A percentile compares a stretch with the other conserved stretches of the same genome.
Conservation (phyloP, 768 basidiomycete genomes). For the Hydnomerulius pinastri region DNA sequence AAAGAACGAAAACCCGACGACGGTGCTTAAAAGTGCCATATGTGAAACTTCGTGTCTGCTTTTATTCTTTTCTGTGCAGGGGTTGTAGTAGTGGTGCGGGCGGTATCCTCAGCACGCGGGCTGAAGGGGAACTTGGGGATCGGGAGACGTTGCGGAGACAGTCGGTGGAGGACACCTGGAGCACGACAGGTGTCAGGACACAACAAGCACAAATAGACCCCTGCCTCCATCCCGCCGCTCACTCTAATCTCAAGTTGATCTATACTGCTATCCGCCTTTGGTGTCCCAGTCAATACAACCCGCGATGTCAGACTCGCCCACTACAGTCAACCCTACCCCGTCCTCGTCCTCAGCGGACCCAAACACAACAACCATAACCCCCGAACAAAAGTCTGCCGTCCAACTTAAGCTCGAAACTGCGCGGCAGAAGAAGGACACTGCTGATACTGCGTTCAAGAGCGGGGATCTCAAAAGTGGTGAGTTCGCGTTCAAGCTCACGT, state of each 20-base stretch:
- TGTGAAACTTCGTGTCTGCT: background rate
- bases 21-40: slow-evolving; percentile 68
- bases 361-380: slow-evolving; percentile 16
- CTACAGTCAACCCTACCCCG: background rate
- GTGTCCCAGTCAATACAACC: no score
- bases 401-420: slow-evolving; percentile 58
- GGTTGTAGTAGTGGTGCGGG: background rate
- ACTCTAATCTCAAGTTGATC: background rate
- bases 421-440: slow-evolving; percentile 66
- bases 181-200: background rate
- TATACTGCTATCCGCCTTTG: no score
- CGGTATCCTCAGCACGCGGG: slow-evolving; percentile 4
- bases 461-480: slow-evolving; percentile 63
- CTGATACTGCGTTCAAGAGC: slow-evolving; percentile 67
- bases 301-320: slow-evolving; percentile 18
- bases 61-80: background rate
- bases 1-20: slow-evolving; percentile 78
- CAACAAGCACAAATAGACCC: slow-evolving; percentile 30
- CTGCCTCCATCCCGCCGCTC: background rate
- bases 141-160: slow-evolving; percentile 8
- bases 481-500: slow-evolving; percentile 16
- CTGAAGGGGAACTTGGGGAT: background rate
- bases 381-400: slow-evolving; percentile 30
- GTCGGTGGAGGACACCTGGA: slow-evolving; percentile 4
- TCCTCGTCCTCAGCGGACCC: slow-evolving; percentile 20